Base-by-base conservation (phyloP, 345 rosid genomes). In the Euphorbia tirucalli region DNA sequence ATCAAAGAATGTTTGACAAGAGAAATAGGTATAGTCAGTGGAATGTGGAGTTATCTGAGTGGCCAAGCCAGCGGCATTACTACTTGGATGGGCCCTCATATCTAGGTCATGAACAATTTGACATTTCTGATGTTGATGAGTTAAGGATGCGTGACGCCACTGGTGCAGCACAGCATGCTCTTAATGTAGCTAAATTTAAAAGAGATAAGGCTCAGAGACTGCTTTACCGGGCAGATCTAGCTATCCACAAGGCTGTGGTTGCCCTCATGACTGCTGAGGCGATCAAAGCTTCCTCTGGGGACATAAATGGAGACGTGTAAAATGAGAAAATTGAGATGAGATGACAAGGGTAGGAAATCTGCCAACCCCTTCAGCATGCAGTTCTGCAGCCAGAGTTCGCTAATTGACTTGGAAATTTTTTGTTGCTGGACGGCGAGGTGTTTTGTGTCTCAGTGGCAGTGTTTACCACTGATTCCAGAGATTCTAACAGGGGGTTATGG, bases 211-310 rank as follows among this genome's bases (percentile, higher is more conserved):
- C 98, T 41, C 89, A 86, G 84, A 90, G 86, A 71, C 75, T 90
- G 84, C 82, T 90, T 56, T 84, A 82, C 78, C 82, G 76, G 79
- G 99, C 98, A 71, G 98, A 92, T 80, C 74, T 92, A 70, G 93
- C 93, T 25, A 86, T 92, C 69, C 96, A 92, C 87, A 95, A 85
- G 84, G 99, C 98, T 68, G 91, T 88, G 77, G 88, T 81, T 77
- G 89, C 97, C 71, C 87, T 90, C 73, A 85, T 86, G 88, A 88
- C 86, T 79, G 98, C 98, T 24, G 98, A 95, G 72, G 96, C 97
- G 18, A 81, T 88, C 22, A 90, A 78, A 82, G 89, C 84, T 71
- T 79, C 91, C 66, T 85, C 80, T 24, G 81, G 74, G 77, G 86
- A 89, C 69, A 64, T 68, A 56, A 80, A 77, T 68, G 79, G 71